These are phyloP conservation scores for Tricholoma bakamatsutake DNA, from an alignment of 768 basidiomycete species.

Conservation along the genomic window DNA sequence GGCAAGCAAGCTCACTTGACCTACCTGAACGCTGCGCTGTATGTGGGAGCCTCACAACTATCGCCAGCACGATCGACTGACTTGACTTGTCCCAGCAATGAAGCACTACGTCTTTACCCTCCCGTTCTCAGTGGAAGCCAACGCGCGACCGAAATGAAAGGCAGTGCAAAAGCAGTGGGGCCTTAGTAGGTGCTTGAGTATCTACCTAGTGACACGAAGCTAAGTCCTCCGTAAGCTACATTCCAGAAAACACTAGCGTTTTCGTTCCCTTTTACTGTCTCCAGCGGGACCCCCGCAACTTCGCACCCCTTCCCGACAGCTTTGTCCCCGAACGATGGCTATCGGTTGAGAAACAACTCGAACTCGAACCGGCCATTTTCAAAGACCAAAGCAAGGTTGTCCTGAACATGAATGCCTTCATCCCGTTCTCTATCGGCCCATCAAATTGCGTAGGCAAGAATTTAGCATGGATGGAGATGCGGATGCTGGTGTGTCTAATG, in stretches of 20 bases:
- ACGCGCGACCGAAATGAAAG: slow-evolving; percentile 30
- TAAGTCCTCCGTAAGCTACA: slow-evolving; percentile 24
- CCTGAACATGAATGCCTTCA: slow-evolving; percentile 28
- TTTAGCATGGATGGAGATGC: slow-evolving; percentile 35
- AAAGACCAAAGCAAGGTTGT: slow-evolving; percentile 15
- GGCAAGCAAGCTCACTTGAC: slow-evolving; percentile 25
- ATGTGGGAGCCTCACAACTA: slow-evolving; percentile 6
- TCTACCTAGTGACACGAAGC: background rate
- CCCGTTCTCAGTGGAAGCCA: slow-evolving; percentile 44
- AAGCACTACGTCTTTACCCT: slow-evolving; percentile 43
- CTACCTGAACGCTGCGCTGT: slow-evolving; percentile 34
- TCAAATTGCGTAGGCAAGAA: slow-evolving; percentile 37
- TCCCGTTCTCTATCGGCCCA: slow-evolving; percentile 39
- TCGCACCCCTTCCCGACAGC: slow-evolving; percentile 36
- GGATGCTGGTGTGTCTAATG: slow-evolving; percentile 30
- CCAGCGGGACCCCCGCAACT: slow-evolving; percentile 41
- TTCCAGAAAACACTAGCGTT: slow-evolving; percentile 39
- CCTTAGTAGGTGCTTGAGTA: slow-evolving; percentile 26
- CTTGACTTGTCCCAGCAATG: slow-evolving; percentile 32
- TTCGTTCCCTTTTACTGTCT: slow-evolving; percentile 38
- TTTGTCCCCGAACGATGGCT: slow-evolving; percentile 41
- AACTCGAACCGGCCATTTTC: slow-evolving; percentile 30
- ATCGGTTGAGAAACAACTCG: slow-evolving; percentile 12
- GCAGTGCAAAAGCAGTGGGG: slow-evolving; percentile 34
- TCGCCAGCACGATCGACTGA: background rate